Evolutionary conservation across 2,329 filamentous ascomycete species (phyloP), one percentile per base, ranked within the genome.

Genomic region (Exophiala calicioides): DNA sequence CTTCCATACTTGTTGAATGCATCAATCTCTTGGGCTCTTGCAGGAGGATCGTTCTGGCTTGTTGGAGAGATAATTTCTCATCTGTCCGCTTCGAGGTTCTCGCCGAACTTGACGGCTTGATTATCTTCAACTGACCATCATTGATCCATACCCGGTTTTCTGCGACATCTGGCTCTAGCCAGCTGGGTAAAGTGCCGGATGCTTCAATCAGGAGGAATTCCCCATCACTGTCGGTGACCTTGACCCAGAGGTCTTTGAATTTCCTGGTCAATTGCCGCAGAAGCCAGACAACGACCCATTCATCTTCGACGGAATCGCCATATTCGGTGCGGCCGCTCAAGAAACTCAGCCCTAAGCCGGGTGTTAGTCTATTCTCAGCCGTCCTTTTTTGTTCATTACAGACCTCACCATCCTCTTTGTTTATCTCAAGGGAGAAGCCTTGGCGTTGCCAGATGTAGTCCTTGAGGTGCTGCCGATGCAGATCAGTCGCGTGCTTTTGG

Each of bases 361-460:
- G n/a, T 24, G 54, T 62, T 52, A 61, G 56, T 39, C 45, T 26
- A 44, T 50, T 55, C 48, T 40, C 39, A 34, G 21, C 43, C 46
- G 24, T 34, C 44, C 38, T 38, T 16, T 44, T 40, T 15, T n/a
- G n/a, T 18, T 13, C 10, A 12, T 37, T 41, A 59, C 51, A 45
- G 32, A 46, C 55, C 72, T 60, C 64, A 84, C 83, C 81, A 60
- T 85, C 68, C 74, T 85, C 60, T 74, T 74, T 74, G 32, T 70
- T 63, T 21, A 81, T 65, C 13, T 85, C 79, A 4, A 95, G 70
- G n/a, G 75, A 77, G 54, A 98, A 90, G 0, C 75, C 71, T 42
- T 95, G 90, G 9, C 90, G 81, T 65, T 98, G 93, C 93, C 93
- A 98, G 53, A 98, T 95, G 60, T 96, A 95, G 52, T 88, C 84